phyloP scores from a whole-genome alignment of 768 basidiomycete genomes.

The Collybia nuda region DNA sequence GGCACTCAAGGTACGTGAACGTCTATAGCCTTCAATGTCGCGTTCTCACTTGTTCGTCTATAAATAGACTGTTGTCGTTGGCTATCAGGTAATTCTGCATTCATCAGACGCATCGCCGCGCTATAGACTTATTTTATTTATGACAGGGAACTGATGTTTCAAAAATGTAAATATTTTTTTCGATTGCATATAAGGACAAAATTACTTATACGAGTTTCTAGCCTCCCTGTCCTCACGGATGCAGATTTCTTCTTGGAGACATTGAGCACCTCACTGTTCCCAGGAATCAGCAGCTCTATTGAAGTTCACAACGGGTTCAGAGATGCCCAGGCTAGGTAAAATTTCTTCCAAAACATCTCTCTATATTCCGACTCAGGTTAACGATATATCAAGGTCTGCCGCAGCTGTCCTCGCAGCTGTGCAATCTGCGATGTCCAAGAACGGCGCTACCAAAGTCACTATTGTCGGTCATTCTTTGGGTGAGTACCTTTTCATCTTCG shows the following conservation, averaged over 20 bases:
- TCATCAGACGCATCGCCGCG: not conserved
- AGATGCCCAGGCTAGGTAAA: conserved; percentile 7
- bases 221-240: conserved; percentile 14
- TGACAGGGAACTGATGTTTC: conserved; percentile 22
- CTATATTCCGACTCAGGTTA: too few species aligned
- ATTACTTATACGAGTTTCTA: not conserved
- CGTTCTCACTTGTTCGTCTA: not conserved
- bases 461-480: conserved; percentile 43
- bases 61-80: conserved; percentile 3
- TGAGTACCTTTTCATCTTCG: not conserved
- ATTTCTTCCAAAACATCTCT: too few species aligned
- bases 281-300: conserved; percentile 16
- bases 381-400: conserved; percentile 30
- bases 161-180: conserved; percentile 13
- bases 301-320: conserved; percentile 20
- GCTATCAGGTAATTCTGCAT: conserved; percentile 2
- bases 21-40: too few species aligned
- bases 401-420: conserved; percentile 43
- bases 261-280: conserved; percentile 17
- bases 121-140: not conserved
- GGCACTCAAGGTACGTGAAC: conserved; percentile 17
- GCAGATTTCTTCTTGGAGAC: conserved; percentile 12
- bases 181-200: not conserved
- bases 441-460: conserved; percentile 36
- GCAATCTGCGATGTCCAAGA: conserved; percentile 31